Percentiles rank a stretch among this genome's conserved stretches.
Evolutionary conservation across 352 stramenopile genomes (phyloP).

Genomic region (Pilasporangium apinafurcum): DNA sequence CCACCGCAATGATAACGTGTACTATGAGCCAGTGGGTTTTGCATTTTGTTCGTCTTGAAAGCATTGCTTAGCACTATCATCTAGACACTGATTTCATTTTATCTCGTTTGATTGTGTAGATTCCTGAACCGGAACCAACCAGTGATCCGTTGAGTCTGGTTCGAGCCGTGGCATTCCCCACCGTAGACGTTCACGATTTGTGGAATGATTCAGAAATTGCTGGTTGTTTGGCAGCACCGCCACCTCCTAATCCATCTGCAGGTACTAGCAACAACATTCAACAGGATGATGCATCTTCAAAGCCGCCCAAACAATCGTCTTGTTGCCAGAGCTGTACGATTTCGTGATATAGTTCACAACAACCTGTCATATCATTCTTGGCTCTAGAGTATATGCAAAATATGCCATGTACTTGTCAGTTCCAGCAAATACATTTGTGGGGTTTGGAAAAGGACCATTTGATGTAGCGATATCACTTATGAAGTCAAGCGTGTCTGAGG

Average conservation of each 20-base stretch:
- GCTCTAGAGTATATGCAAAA: no score
- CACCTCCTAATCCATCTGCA: not conserved
- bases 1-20: slow-evolving; percentile 61
- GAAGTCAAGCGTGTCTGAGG: no score
- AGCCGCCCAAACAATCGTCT: slow-evolving; percentile 6
- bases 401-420: no score
- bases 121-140: slow-evolving; percentile 33
- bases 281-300: no score
- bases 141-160: slow-evolving; percentile 48
- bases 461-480: no score
- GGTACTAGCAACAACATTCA: not conserved
- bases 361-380: no score
- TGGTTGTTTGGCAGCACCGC: slow-evolving; percentile 23
- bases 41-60: no score
- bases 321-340: slow-evolving; percentile 41
- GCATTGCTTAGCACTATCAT: not conserved
- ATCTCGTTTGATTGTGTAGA: slow-evolving; percentile 9
- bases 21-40: slow-evolving; percentile 50
- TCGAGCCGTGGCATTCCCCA: slow-evolving; percentile 25
- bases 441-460: no score
- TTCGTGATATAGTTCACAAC: slow-evolving; percentile 14
- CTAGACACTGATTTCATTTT: not conserved
- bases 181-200: slow-evolving; percentile 21
- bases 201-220: slow-evolving; percentile 45
- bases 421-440: no score